Evolutionary conservation across 306 rosid species (phyloP).

Genomic region (Neltuma alba): DNA sequence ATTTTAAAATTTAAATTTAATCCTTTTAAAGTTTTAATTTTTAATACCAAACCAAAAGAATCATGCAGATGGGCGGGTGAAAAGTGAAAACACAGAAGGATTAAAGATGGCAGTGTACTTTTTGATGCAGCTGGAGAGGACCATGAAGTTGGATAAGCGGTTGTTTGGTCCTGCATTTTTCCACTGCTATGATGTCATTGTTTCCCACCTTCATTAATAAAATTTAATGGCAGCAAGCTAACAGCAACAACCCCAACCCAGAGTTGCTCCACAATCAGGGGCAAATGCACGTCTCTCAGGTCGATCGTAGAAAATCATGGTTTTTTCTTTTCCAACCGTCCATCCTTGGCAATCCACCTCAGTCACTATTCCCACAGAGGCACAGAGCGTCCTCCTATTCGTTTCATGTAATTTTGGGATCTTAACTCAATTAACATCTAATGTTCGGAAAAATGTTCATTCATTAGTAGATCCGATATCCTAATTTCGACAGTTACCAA

Average conservation of each 20-base stretch:
- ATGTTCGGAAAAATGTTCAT: neutral
- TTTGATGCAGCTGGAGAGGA: neutral
- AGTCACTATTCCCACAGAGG: neutral
- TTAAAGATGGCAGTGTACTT: neutral
- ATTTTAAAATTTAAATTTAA: too few relatives aligned
- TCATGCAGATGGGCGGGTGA: neutral
- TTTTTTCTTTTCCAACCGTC: slow-evolving; percentile 35
- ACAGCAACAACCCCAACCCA: slow-evolving; percentile 23
- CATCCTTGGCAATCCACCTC: slow-evolving; percentile 25
- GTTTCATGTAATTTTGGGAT: slow-evolving; percentile 22
- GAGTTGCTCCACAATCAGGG: slow-evolving; percentile 19
- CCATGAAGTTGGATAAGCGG: neutral
- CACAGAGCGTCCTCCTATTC: neutral
- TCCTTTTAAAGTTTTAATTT: too few relatives aligned
- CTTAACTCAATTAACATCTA: neutral
- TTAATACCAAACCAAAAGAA: too few relatives aligned
- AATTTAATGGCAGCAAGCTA: neutral
- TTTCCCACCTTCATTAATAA: neutral
- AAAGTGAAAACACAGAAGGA: too few relatives aligned
- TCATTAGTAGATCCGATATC: neutral
- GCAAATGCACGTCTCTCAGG: slow-evolving; percentile 17
- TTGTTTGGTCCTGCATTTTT: neutral
- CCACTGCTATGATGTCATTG: neutral
- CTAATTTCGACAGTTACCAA: neutral
- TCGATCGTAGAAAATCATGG: slow-evolving; percentile 18